Evolutionary conservation across 495 filamentous ascomycete species (phyloP), one percentile per base, ranked within the genome.

Genomic region (Hapsidospora chrysogenum): DNA sequence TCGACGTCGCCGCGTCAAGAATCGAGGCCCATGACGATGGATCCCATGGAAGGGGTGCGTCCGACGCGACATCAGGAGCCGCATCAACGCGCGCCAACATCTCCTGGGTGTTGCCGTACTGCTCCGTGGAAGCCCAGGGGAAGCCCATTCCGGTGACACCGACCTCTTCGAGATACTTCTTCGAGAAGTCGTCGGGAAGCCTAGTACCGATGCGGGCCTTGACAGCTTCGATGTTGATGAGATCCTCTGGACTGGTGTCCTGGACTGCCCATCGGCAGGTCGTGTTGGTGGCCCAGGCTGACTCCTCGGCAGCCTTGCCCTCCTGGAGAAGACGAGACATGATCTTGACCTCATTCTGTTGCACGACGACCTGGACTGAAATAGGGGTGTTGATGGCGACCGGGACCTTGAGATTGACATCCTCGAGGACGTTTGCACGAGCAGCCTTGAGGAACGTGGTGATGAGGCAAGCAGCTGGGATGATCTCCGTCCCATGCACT

Each of bases 1-100:
- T 42, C 0, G 62, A 66, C 2, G 58, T 64, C 6, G 61, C 61
- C 10, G 61, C 49, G 46, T 66, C 60, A 18, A 64, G 37, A 9
- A 63, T 48, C 0, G 60, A 48, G 8, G 62, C 61, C 61, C 61
- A 64, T 10, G 61, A 66, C 2, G 30, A 17, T 0, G 36, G 2
- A 33, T 56, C 47, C 57, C 59, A 60, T 8, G 51, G 42, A 7
- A 51, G 13, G 3, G 22, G 10, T 9, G 26, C 30, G 18, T 39
- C 28, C 4, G 19, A 33, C 29, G 35, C 4, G 4, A n/a, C 29
- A 17, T 42, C 35, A 2, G 49, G 54, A 16, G 22, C 33, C 8
- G 44, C 36, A 38, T 66, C 55, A 6, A 64, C 58, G 8, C 40
- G 35, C 4, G 52, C 61, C n/a, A 66, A 32, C 59, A 66, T 62